Percentiles rank a stretch among this genome's conserved stretches.
phyloP scores from a whole-genome alignment of 805 yeast genomes.

The Myxozyma melibiosi region DNA sequence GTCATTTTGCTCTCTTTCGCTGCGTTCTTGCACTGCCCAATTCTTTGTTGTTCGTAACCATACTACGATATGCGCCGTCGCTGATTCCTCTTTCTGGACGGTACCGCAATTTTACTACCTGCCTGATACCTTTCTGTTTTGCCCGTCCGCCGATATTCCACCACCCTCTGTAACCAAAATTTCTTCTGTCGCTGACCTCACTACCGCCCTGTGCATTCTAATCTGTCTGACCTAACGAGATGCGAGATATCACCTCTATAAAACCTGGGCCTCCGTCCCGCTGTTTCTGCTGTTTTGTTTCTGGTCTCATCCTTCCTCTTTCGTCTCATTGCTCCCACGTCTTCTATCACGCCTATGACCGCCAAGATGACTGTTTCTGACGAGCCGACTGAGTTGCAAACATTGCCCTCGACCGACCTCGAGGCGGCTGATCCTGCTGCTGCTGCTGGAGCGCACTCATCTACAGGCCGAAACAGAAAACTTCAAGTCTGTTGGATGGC shows the following conservation, averaged over 20 bases:
- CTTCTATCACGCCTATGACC: not conserved
- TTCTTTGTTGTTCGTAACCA: not conserved
- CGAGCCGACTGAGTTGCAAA: too few species aligned
- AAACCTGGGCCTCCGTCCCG: too few species aligned
- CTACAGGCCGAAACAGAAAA: not conserved
- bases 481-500: conserved; percentile 37
- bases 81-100: not conserved
- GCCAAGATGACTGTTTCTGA: not conserved
- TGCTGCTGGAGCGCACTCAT: too few species aligned
- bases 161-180: too few species aligned
- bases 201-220: too few species aligned
- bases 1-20: not conserved
- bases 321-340: not conserved
- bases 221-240: too few species aligned
- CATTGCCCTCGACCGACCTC: not conserved
- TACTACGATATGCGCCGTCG: not conserved
- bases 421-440: not conserved
- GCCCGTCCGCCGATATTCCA: too few species aligned
- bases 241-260: too few species aligned
- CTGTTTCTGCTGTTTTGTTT: too few species aligned
- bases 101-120: not conserved
- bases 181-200: too few species aligned
- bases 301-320: too few species aligned
- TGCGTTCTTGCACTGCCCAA: not conserved
- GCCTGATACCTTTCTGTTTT: not conserved